These are phyloP conservation scores for Dendrobium huoshanense DNA, from an alignment of 106 monocot species.

Conservation along the genomic window DNA sequence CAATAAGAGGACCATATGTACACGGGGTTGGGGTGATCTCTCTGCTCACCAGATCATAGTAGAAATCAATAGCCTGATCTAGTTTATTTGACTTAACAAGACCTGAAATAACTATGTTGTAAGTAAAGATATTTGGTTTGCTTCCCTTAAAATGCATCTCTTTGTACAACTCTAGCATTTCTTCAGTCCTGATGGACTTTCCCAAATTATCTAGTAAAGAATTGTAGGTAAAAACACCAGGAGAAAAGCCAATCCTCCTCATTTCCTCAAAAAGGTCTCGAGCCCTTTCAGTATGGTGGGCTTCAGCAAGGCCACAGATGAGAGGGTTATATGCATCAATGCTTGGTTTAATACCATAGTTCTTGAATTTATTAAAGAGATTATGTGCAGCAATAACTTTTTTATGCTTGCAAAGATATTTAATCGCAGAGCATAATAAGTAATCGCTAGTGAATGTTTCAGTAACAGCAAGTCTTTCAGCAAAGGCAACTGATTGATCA, in stretches of 20 bases:
- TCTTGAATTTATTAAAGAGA: conserved; percentile 60
- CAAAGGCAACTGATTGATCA: conserved; percentile 45
- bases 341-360: conserved; percentile 43
- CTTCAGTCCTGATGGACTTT: conserved; percentile 46
- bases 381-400: conserved; percentile 47
- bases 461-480: conserved; percentile 28
- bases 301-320: conserved; percentile 44
- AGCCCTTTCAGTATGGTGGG: conserved; percentile 20
- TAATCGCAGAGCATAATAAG: conserved; percentile 63
- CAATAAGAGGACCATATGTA: conserved; percentile 90
- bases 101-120: conserved; percentile 78
- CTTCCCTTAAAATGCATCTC: conserved; percentile 68
- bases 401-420: conserved; percentile 57
- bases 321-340: conserved; percentile 62
- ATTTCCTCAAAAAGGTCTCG: conserved; percentile 61
- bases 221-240: conserved; percentile 67
- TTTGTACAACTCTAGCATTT: conserved; percentile 58
- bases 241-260: conserved; percentile 50
- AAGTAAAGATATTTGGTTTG: conserved; percentile 51
- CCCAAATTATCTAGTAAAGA: conserved; percentile 57
- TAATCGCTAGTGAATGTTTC: conserved; percentile 46
- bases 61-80: conserved; percentile 76
- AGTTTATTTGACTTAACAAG: conserved; percentile 53
- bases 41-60: conserved; percentile 64
- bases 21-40: conserved; percentile 74